A percentile compares a stretch with the other conserved stretches of the same genome.
Conservation (phyloP, 164 flowering plant species). For the Stephania cephalantha region DNA sequence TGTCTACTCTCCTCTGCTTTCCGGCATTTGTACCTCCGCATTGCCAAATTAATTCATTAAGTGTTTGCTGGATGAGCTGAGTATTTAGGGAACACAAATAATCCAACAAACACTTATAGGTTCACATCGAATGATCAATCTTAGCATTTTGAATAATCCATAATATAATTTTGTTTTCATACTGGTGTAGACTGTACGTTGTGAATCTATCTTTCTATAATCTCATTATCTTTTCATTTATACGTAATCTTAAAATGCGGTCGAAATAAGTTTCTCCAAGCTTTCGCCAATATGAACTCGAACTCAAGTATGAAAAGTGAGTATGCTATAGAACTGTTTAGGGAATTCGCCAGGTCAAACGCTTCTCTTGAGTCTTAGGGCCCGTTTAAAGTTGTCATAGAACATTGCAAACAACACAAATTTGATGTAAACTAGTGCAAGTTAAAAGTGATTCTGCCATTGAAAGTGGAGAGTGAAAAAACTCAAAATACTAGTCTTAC, state of each 20-base stretch:
- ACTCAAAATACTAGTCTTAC: no score
- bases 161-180: slow-evolving; percentile 1
- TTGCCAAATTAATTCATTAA: not conserved
- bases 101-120: not conserved
- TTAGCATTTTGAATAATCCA: slow-evolving; percentile 7
- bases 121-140: slow-evolving; percentile 6
- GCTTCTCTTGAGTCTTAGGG: not conserved
- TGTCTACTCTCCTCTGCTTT: not conserved
- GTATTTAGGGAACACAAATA: not conserved
- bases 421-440: not conserved
- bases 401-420: not conserved
- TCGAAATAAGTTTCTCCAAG: not conserved
- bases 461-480: no score
- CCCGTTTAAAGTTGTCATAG: not conserved
- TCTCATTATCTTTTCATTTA: not conserved
- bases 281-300: not conserved
- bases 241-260: not conserved
- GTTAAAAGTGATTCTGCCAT: no score
- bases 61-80: not conserved
- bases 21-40: not conserved
- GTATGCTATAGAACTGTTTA: not conserved
- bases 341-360: not conserved
- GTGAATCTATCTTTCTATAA: slow-evolving; percentile 4
- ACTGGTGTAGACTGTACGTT: not conserved
- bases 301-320: not conserved